Base-by-base conservation (phyloP, 1,284 basidiomycete species). In the Athelia psychrophila region DNA sequence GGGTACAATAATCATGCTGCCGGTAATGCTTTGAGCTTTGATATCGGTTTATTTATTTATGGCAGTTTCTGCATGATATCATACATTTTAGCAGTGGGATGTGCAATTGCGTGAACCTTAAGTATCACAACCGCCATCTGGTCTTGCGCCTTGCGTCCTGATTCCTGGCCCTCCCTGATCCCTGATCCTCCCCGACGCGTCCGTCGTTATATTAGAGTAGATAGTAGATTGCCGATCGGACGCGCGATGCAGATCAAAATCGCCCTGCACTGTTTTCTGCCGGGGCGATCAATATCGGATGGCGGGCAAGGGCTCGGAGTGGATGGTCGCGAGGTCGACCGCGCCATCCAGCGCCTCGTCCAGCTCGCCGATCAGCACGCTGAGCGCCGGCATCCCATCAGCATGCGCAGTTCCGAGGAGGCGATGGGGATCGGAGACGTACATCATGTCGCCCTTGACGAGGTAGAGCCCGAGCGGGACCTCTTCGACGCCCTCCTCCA, bases 361-460 rank as follows among this genome's bases (percentile, higher is more conserved):
- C 30, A 98, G 65, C 69, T 97, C 93, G 45, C 93, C 96, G 36
- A 99, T 91, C 56, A 98, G 75, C 36, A 88, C 88, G 44, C 93
- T 49, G 30, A 18, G n/a, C 42, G 18, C 50, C 27, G 51, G 42
- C 2, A 35, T 15, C 51, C 5, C n/a, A 50, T 13, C 16, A 36
- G 13, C 46, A 45, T n/a, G 48, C 52, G 51, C 13, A 30, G 27
- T 5, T 13, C 27, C 27, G 5, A 35, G 51, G 32, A 10, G 33
- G 35, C 44, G 44, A 45, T 40, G 44, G n/a, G 42, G 27, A 18
- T 40, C 38, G 50, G 19, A 52, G 9, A 77, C 84, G 64, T 57
- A 98, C 96, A 97, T 95, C 78, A 96, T 95, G 66, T 99, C 96
- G 2, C 96, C 96, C 64, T 98, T 93, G 62, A 99, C 91, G 59